A percentile compares a stretch with the other conserved stretches of the same genome.
Evolutionary conservation across 2,329 filamentous ascomycete species (phyloP).

Genomic region (Coniochaeta ligniaria): DNA sequence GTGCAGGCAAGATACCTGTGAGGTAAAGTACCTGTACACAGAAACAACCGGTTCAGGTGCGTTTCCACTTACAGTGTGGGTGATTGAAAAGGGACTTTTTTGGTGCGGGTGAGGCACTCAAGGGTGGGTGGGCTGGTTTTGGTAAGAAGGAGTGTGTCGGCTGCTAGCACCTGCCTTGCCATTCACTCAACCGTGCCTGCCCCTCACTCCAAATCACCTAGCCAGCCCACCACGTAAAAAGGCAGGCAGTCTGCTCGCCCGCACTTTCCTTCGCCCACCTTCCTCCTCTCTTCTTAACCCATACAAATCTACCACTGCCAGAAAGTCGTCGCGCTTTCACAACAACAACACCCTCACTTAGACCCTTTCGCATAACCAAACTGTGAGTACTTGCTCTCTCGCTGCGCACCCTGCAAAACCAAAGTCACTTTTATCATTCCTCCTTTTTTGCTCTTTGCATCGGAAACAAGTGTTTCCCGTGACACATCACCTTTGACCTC

Average conservation of each 20-base stretch:
- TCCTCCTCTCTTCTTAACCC: constrained; percentile 45
- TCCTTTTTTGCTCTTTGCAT: background rate
- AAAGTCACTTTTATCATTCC: constrained; percentile 27
- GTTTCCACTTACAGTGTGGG: background rate
- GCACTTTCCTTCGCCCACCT: constrained; percentile 40
- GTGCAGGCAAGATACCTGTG: background rate
- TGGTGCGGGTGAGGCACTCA: background rate
- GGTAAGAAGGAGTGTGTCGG: background rate
- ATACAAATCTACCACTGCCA: constrained; percentile 52
- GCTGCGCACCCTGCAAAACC: constrained; percentile 28
- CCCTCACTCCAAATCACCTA: constrained; percentile 51
- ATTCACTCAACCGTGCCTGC: background rate
- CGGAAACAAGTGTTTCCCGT: constrained; percentile 1
- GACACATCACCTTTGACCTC: background rate
- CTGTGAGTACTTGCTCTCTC: constrained; percentile 46
- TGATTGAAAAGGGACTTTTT: background rate
- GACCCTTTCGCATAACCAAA: constrained; percentile 16
- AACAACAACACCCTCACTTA: constrained; percentile 21
- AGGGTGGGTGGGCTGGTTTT: background rate
- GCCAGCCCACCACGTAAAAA: constrained; percentile 55
- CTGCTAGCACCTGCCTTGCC: background rate
- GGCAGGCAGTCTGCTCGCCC: constrained; percentile 37
- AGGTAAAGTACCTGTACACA: background rate
- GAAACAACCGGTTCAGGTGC: background rate
- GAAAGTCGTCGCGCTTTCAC: constrained; percentile 23